phyloP scores from a whole-genome alignment of 2,329 filamentous ascomycete genomes.

The Triangularia setosa region DNA sequence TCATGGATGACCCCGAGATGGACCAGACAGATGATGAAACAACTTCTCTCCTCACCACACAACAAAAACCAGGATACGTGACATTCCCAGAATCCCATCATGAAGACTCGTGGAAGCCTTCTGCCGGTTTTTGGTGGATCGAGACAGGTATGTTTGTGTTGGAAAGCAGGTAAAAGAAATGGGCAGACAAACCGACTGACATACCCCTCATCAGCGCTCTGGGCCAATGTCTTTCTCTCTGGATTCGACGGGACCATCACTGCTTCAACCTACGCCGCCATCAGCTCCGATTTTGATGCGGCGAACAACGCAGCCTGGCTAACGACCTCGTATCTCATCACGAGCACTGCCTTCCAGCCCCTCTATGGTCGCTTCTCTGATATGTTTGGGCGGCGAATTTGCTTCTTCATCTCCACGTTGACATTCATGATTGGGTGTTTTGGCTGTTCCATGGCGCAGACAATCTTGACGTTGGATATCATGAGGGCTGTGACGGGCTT shows the following conservation, averaged over 20 bases:
- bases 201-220: conserved; percentile 11
- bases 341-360: conserved; percentile 66
- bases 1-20: conserved; percentile 3
- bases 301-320: conserved; percentile 71
- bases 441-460: conserved; percentile 58
- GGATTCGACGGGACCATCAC: conserved; percentile 70
- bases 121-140: conserved; percentile 52
- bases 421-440: conserved; percentile 61
- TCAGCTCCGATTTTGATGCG: conserved; percentile 66
- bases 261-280: conserved; percentile 67
- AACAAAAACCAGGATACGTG: conserved; percentile 19
- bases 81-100: conserved; percentile 13
- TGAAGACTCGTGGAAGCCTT: conserved; percentile 41
- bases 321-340: conserved; percentile 67
- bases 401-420: conserved; percentile 58
- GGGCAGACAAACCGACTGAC: background rate
- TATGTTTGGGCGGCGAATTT: conserved; percentile 58
- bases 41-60: conserved; percentile 19
- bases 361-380: conserved; percentile 68
- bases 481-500: conserved; percentile 63
- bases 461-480: conserved; percentile 57
- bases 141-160: conserved; percentile 54
- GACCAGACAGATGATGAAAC: conserved; percentile 20
- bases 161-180: background rate
- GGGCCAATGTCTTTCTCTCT: conserved; percentile 56